Percentiles rank a stretch among this genome's conserved stretches.
These are phyloP conservation scores for Talaromyces atroroseus DNA, from an alignment of 2,329 filamentous ascomycete species.

Conservation along the genomic window DNA sequence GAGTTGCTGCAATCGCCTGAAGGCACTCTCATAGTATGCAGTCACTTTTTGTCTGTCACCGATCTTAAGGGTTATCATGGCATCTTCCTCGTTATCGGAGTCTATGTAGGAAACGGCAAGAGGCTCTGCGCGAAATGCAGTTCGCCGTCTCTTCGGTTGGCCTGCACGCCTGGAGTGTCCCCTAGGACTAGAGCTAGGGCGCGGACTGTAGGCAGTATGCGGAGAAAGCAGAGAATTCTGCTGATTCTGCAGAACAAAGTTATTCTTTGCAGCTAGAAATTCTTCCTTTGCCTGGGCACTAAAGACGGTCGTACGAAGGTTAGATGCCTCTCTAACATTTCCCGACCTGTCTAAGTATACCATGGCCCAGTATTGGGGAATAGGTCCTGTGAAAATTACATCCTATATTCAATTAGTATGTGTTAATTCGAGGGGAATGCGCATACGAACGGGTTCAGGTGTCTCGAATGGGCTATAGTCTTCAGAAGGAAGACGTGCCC, in stretches of 20 bases:
- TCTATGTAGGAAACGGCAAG: slow-evolving; percentile 3
- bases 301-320: slow-evolving; percentile 5
- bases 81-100: slow-evolving; percentile 18
- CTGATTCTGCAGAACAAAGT: neutral
- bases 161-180: neutral
- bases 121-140: slow-evolving; percentile 3
- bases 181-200: neutral
- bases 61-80: slow-evolving; percentile 30
- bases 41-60: slow-evolving; percentile 35
- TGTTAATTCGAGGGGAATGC: neutral
- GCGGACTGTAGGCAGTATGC: neutral
- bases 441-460: slow-evolving; percentile 1
- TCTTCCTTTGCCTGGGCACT: neutral
- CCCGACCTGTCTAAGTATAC: slow-evolving; percentile 9
- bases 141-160: slow-evolving; percentile 11
- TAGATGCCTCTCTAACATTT: slow-evolving; percentile 8
- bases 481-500: neutral
- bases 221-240: neutral
- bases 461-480: slow-evolving; percentile 8
- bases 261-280: slow-evolving; percentile 4
- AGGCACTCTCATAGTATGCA: slow-evolving; percentile 37
- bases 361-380: slow-evolving; percentile 11
- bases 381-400: slow-evolving; percentile 3
- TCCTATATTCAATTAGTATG: slow-evolving; percentile 5
- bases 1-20: slow-evolving; percentile 42